Evolutionary conservation across 1,284 basidiomycete genomes (phyloP).

Genomic region (Agroathelia rolfsii): DNA sequence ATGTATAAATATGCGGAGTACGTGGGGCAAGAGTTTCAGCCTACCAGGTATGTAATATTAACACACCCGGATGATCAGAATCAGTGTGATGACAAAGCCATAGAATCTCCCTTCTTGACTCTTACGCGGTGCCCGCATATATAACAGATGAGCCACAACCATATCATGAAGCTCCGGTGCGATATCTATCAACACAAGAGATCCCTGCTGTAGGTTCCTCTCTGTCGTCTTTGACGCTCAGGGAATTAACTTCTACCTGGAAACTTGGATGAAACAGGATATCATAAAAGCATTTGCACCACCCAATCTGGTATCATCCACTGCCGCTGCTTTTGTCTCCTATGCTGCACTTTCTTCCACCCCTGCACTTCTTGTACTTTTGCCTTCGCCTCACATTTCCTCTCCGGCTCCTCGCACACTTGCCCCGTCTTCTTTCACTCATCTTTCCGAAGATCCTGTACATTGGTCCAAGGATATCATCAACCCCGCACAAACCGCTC

Average conservation of each 20-base stretch:
- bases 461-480: conserved; percentile 29
- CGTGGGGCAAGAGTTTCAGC: conserved; percentile 34
- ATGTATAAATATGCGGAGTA: conserved; percentile 40
- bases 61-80: neutral
- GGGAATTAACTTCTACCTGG: conserved; percentile 4
- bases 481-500: conserved; percentile 23
- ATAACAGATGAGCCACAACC: conserved; percentile 29
- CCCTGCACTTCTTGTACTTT: conserved; percentile 27
- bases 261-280: conserved; percentile 12
- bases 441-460: conserved; percentile 20
- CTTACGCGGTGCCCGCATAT: conserved; percentile 42
- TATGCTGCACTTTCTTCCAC: conserved; percentile 15
- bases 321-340: conserved; percentile 45
- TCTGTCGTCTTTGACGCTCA: neutral
- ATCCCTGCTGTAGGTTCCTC: conserved; percentile 7
- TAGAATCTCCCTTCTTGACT: conserved; percentile 36
- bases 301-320: conserved; percentile 50
- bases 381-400: conserved; percentile 38
- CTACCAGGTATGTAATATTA: conserved; percentile 28
- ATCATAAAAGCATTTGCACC: conserved; percentile 32
- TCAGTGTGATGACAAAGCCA: conserved; percentile 4
- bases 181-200: conserved; percentile 38
- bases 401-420: conserved; percentile 30
- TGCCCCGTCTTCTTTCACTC: conserved; percentile 19
- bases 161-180: conserved; percentile 36